Evolutionary conservation across 371 early-diverging fungal genomes (phyloP), one percentile per base, ranked within the genome.

Genomic region (Apophysomyces variabilis): DNA sequence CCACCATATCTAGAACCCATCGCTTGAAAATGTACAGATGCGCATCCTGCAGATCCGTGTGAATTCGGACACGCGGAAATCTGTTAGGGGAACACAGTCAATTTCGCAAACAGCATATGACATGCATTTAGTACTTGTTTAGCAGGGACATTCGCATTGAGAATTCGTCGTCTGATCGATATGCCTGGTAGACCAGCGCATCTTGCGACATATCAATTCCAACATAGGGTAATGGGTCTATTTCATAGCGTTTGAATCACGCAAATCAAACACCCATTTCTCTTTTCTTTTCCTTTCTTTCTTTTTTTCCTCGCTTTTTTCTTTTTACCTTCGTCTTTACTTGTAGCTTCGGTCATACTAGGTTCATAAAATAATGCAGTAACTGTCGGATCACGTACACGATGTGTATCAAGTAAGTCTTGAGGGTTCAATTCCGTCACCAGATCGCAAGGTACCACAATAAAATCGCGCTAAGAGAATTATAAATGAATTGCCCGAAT

Each of bases 1-100:
- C 83, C 16, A 96, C 68, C 65, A 93, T 74, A 72, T 96, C 96
- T 47, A 96, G 73, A 4, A 96, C 89, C 96, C 96, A 96, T 57
- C 86, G 83, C 67, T 94, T 92, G 76, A 95, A 92, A 13, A 96
- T 87, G 68, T 96, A 97, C 38, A 96, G 66, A 66, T 96, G 98
- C 6, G 93, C 93, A 78, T 96, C 95, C 61, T 90, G 89, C 64
- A 95, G 76, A 59, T 89, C 84, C 18, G 92, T 89, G 61, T 89
- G 85, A 43, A 96, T 66, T 38, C 87, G 77, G 45, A 95, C 78
- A n/a, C 83, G 80, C 16, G 94, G 92, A 70, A 92, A 92, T 66
- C 91, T 92, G 58, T 9, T 50, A 50, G 54, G 54, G 54, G 54
- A 13, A 47, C 32, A 47, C 21, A 26, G 54, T 50, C 54, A 50